phyloP scores from a whole-genome alignment of 768 basidiomycete genomes.

The Mrakia blollopis region DNA sequence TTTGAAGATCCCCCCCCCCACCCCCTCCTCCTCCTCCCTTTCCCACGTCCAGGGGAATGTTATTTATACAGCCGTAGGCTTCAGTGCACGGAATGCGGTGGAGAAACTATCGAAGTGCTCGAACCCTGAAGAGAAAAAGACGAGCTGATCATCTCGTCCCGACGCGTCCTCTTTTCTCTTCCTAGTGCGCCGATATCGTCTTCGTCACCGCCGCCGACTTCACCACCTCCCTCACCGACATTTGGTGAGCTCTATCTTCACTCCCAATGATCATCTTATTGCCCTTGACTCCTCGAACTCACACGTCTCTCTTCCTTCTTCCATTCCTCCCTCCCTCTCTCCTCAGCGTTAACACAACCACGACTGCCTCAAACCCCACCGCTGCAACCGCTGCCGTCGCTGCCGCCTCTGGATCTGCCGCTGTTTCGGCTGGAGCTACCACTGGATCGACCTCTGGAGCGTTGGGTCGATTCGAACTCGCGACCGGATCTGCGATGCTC shows the following conservation, averaged over 20 bases:
- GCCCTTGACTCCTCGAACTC: no score
- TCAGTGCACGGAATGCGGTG: no score
- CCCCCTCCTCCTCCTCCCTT: neutral
- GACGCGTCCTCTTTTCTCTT: neutral
- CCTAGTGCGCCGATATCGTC: neutral
- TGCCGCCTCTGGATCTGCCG: neutral
- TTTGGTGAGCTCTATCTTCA: neutral
- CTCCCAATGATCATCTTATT: neutral
- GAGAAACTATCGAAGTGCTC: no score
- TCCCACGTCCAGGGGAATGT: no score
- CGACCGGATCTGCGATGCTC: neutral
- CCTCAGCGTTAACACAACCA: neutral
- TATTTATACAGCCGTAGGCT: no score
- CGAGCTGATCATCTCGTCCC: no score
- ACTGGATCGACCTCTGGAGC: neutral
- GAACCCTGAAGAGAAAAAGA: no score
- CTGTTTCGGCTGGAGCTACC: neutral
- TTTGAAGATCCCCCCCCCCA: neutral
- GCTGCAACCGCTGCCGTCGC: neutral
- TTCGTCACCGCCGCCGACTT: neutral
- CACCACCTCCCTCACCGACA: neutral
- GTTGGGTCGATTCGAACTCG: neutral
- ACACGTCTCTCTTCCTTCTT: neutral
- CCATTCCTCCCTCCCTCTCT: neutral
- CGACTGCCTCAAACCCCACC: neutral